Base-by-base conservation (phyloP, 768 basidiomycete species). In the Tricholomella constricta region DNA sequence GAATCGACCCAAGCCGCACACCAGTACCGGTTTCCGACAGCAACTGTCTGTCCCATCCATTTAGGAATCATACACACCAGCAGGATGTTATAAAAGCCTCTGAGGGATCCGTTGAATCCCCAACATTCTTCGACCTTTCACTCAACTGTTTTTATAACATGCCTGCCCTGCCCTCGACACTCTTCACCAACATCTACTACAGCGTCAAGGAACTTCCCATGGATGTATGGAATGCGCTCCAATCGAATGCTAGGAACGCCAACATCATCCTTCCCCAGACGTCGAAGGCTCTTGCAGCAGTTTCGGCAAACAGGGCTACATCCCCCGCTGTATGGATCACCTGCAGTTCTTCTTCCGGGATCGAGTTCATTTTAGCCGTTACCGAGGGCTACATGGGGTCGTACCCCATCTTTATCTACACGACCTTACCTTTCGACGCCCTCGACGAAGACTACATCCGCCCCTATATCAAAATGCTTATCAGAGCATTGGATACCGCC, bases 361-460 rank as follows among this genome's bases (percentile, higher is more conserved):
- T 86, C 37, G 74, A 78, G 20, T 78, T 85, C 53, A 68, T 91
- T 8, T 69, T 89, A 3, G 79, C 86, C 10, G 82, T 81, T 57
- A 88, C 85, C 0, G 65, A 76, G 25, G 81, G 81, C 0, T 63
- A 68, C 17, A 69, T 86, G 45, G 87, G 80, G 1, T 62, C 71
- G 42, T 87, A 90, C 57, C 90, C 89, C 2, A 59, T 87, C 7
- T 91, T 91, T 69, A 72, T 91, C 25, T 80, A 76, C 62, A 79
- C 73, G 22, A 71, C 73, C 29, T 74, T 74, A 54, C 76, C 71
- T 0, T 72, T 62, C 61, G 65, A 69, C 14, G 53, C 56, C 5
- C 73, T 88, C 26, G 57, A 66, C 42, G 38, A 60, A n/a, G 60
- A 72, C 1, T 67, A 69, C 34, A 63, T 82, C 12, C 50, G 60